Percentiles rank a stretch among this genome's conserved stretches.
Conservation (phyloP, 192 early-diverging fungal species). For the Coemansia erecta region DNA sequence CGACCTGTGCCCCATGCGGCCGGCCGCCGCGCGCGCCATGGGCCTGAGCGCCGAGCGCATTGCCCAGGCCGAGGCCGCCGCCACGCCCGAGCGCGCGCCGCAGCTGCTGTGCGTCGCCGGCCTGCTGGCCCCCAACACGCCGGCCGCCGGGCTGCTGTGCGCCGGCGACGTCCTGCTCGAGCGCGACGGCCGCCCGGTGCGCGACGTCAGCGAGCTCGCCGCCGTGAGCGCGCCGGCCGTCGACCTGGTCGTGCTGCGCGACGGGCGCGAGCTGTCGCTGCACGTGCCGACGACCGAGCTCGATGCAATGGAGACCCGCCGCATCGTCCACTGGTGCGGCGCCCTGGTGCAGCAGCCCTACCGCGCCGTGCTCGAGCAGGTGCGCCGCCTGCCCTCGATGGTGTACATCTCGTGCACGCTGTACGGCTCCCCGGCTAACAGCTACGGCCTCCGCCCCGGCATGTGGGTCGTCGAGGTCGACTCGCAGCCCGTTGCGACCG, state of each 20-base stretch:
- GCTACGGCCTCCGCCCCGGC: conserved; percentile 64
- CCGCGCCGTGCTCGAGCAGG: conserved; percentile 70
- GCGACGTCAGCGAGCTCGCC: conserved; percentile 60
- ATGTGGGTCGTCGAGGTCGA: conserved; percentile 79
- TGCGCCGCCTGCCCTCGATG: conserved; percentile 58
- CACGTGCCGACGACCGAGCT: conserved; percentile 62
- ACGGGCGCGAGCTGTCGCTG: conserved; percentile 65
- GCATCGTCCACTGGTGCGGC: conserved; percentile 84
- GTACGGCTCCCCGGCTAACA: conserved; percentile 71
- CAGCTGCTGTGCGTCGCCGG: conserved; percentile 60
- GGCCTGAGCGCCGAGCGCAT: conserved; percentile 66
- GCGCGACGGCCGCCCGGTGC: conserved; percentile 57
- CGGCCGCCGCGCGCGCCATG: conserved; percentile 65
- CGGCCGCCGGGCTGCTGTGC: conserved; percentile 54
- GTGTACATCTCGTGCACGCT: conserved; percentile 73
- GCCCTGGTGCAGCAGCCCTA: conserved; percentile 76
- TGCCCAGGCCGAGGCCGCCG: conserved; percentile 37
- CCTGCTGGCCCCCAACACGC: conserved; percentile 53
- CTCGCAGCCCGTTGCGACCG: conserved; percentile 55
- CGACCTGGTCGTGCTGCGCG: conserved; percentile 63
- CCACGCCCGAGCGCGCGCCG: conserved; percentile 32
- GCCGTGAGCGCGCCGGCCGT: conserved; percentile 55
- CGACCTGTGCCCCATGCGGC: conserved; percentile 69
- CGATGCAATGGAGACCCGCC: conserved; percentile 61
- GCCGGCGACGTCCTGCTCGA: conserved; percentile 69